phyloP scores from a whole-genome alignment of 179 eudicot genomes.

The Carnegiea gigantea region DNA sequence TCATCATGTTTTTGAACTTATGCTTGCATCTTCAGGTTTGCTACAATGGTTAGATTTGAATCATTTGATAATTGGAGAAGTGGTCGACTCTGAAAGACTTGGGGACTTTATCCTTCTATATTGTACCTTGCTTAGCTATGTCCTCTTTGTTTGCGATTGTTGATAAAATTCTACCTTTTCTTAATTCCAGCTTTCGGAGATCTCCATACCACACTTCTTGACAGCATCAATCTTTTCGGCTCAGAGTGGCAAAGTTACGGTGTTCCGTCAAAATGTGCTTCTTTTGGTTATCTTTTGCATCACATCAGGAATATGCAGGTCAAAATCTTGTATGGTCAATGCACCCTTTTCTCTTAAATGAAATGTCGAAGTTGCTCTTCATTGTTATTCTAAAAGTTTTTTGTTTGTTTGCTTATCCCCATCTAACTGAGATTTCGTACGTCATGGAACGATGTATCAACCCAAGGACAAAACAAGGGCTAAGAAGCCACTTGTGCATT shows the following conservation, averaged over 20 bases:
- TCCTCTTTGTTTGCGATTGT: constrained; percentile 7
- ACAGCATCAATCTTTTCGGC: constrained; percentile 97
- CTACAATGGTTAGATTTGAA: background rate
- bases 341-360: constrained; percentile 43
- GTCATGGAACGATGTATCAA: background rate
- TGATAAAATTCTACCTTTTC: constrained; percentile 15
- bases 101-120: background rate
- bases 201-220: constrained; percentile 93
- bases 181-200: constrained; percentile 78
- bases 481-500: too few relatives aligned
- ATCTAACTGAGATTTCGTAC: background rate
- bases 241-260: constrained; percentile 59
- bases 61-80: background rate
- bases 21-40: background rate
- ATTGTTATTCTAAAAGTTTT: constrained; percentile 9
- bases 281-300: constrained; percentile 63
- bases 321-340: constrained; percentile 77
- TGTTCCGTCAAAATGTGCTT: constrained; percentile 71
- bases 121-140: background rate
- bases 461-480: too few relatives aligned
- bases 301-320: constrained; percentile 98
- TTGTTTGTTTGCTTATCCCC: constrained; percentile 7
- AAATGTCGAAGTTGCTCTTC: constrained; percentile 15
- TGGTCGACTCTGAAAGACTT: too few relatives aligned
- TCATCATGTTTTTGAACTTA: background rate